Percentiles rank a stretch among this genome's conserved stretches.
phyloP scores from a whole-genome alignment of 345 rosid genomes.

The Mercurialis annua region DNA sequence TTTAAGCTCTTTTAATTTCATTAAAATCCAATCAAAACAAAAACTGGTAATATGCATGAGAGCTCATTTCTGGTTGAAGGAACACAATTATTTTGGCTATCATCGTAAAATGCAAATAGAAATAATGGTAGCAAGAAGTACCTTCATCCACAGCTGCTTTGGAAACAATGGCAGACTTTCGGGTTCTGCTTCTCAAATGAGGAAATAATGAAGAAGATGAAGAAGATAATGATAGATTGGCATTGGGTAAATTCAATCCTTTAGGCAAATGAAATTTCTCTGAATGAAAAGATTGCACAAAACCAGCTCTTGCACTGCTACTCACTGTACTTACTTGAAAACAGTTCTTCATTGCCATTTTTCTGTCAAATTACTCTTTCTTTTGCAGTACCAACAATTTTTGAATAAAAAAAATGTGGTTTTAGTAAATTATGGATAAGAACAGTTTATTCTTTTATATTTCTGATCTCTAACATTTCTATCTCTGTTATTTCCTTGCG shows the following conservation, averaged over 20 bases:
- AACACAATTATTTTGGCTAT: too few relatives aligned
- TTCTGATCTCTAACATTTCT: conserved; percentile 11
- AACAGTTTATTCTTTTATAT: neutral
- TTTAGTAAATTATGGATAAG: conserved; percentile 9
- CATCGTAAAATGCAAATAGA: too few relatives aligned
- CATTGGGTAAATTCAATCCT: conserved; percentile 26
- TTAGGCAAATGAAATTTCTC: conserved; percentile 36
- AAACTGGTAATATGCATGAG: too few relatives aligned
- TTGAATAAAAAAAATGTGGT: too few relatives aligned
- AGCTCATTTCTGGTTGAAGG: too few relatives aligned
- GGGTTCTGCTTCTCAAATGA: conserved; percentile 18
- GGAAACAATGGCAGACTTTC: conserved; percentile 43
- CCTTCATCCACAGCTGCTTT: conserved; percentile 63
- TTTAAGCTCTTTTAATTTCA: too few relatives aligned
- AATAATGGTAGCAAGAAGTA: neutral
- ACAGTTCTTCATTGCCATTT: conserved; percentile 48
- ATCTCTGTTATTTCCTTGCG: neutral
- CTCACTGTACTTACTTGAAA: conserved; percentile 40
- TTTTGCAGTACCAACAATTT: neutral
- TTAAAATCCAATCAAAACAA: too few relatives aligned
- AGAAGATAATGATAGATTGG: conserved; percentile 25
- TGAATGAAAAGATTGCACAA: conserved; percentile 24
- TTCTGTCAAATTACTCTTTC: neutral
- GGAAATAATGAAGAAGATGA: conserved; percentile 22
- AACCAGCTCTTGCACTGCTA: conserved; percentile 28